Conservation (phyloP, 441 rosid genomes). For the Gossypium davidsonii region DNA sequence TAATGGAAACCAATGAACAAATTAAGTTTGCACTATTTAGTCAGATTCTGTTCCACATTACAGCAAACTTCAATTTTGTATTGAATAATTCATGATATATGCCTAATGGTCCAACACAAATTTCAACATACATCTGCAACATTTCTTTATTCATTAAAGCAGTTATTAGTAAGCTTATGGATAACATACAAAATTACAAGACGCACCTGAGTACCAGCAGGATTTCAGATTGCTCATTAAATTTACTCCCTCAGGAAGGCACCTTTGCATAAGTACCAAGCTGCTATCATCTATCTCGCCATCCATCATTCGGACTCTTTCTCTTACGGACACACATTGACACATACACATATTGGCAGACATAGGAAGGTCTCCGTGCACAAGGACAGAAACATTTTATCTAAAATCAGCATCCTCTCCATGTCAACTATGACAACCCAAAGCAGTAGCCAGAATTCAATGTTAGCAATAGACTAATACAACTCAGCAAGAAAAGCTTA, state of each 20-base stretch:
- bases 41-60: not conserved
- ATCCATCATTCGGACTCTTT: not conserved
- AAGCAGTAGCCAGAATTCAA: not conserved
- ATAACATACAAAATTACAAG: not conserved
- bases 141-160: not conserved
- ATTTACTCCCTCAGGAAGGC: no score
- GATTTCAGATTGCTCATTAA: not conserved
- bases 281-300: not conserved
- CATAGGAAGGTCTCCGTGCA: not conserved
- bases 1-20: not conserved
- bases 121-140: not conserved
- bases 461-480: not conserved
- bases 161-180: not conserved
- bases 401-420: not conserved
- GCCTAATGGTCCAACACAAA: not conserved
- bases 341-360: no score
- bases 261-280: no score
- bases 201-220: not conserved
- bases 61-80: constrained; percentile 1
- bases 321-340: not conserved
- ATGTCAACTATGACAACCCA: not conserved
- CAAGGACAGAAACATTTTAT: not conserved
- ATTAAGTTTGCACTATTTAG: not conserved
- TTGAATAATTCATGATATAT: not conserved
- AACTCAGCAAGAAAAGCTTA: not conserved